A percentile compares a stretch with the other conserved stretches of the same genome.
Evolutionary conservation across 345 rosid genomes (phyloP).

Genomic region (Fremontodendron californicum): DNA sequence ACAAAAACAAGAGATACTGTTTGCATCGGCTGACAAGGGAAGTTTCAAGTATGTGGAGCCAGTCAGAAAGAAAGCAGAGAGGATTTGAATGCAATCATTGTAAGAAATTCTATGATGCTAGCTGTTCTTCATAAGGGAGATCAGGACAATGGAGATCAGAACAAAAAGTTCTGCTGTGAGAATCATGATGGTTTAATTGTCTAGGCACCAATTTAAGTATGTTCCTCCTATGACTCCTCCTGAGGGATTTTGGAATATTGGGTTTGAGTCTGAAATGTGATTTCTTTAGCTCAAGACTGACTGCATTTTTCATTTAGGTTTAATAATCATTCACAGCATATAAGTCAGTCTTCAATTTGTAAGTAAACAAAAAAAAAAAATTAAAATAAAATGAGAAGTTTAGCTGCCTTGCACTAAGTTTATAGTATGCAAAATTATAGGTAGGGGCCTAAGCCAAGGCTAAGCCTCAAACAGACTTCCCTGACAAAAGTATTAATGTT

Average conservation of each 20-base stretch:
- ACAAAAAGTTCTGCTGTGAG: conserved; percentile 55
- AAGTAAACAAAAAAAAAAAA: too few relatives aligned
- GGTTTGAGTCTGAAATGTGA: conserved; percentile 92
- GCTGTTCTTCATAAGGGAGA: conserved; percentile 59
- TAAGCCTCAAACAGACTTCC: too few relatives aligned
- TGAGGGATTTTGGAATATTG: conserved; percentile 96
- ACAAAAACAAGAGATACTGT: conserved; percentile 34
- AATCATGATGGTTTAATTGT: conserved; percentile 87
- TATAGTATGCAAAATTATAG: too few relatives aligned
- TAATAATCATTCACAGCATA: background rate
- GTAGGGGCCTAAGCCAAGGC: too few relatives aligned
- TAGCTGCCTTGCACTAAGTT: too few relatives aligned
- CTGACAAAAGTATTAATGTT: too few relatives aligned
- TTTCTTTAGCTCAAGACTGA: background rate
- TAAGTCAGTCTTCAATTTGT: background rate
- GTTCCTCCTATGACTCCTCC: conserved; percentile 90
- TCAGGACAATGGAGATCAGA: conserved; percentile 23
- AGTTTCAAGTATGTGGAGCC: conserved; percentile 72
- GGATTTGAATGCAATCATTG: conserved; percentile 90
- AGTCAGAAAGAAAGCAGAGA: conserved; percentile 72
- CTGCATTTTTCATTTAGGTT: background rate
- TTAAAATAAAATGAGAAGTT: too few relatives aligned
- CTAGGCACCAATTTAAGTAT: conserved; percentile 80
- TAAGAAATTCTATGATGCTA: conserved; percentile 89
- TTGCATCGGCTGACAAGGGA: conserved; percentile 34